Conservation (phyloP, 192 early-diverging fungal genomes). For the Coemansia sp. region DNA sequence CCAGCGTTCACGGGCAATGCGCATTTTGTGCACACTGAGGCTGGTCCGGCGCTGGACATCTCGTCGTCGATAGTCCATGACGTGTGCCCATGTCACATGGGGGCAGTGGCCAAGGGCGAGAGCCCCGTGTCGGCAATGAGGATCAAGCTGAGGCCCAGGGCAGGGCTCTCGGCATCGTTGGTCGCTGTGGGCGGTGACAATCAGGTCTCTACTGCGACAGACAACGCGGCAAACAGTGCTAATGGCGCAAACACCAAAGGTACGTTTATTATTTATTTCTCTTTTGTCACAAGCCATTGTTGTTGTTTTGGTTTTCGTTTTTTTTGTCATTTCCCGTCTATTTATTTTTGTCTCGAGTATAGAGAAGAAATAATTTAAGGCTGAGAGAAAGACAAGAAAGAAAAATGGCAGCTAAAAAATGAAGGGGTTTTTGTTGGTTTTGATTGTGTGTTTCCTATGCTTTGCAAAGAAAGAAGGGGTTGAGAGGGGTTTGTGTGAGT, state of each 20-base stretch:
- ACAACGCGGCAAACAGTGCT: constrained; percentile 1
- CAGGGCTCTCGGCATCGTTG: constrained; percentile 3
- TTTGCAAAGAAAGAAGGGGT: not conserved
- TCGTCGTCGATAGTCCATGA: not conserved
- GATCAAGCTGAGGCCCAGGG: constrained; percentile 29
- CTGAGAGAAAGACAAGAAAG: not conserved
- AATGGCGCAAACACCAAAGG: constrained; percentile 1
- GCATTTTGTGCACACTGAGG: constrained; percentile 48
- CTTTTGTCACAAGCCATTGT: not conserved
- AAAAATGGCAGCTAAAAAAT: not conserved
- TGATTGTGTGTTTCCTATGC: not conserved
- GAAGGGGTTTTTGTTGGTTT: not conserved
- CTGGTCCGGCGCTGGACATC: constrained; percentile 40
- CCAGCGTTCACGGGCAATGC: constrained; percentile 15
- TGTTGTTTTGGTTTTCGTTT: constrained; percentile 1
- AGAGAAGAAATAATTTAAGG: not conserved
- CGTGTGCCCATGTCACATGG: constrained; percentile 1
- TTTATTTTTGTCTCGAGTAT: not conserved
- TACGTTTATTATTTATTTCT: not conserved
- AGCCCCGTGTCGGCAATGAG: constrained; percentile 29
- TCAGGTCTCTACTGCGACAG: constrained; percentile 5
- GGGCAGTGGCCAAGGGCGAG: constrained; percentile 6
- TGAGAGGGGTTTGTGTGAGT: not conserved
- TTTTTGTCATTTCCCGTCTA: not conserved
- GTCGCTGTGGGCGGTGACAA: not conserved